Evolutionary conservation across 2,329 filamentous ascomycete species (phyloP), one percentile per base, ranked within the genome.

Genomic region (Paramyrothecium sp.): DNA sequence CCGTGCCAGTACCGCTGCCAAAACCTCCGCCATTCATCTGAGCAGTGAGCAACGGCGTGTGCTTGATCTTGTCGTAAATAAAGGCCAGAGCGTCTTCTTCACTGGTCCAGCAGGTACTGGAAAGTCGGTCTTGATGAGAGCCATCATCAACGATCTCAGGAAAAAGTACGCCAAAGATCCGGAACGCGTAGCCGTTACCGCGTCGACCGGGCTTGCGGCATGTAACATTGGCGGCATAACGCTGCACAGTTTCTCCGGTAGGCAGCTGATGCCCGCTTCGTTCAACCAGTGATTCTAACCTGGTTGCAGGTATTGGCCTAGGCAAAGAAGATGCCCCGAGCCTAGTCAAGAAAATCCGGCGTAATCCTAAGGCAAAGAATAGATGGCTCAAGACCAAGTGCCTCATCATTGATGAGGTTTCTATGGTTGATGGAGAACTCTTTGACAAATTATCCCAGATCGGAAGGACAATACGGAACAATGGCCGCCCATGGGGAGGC

Each of bases 201-300:
- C 95, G 8, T 99, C 95, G 1, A 99, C 95, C 0, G 95, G 95
- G 51, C 82, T 99, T 54, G 96, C 95, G 52, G 95, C 95, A 20
- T 98, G 94, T 76, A 98, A 99, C 65, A 93, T 99, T 61, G 94
- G 93, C 38, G 95, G 95, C 67, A 91, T 96, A 55, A 99, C 95
- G 0, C 80, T 99, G 17, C 95, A 99, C 75, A 97, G 93, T 72
- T 99, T 97, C 76, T 84, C 94, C 13, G 95, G 95, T 68, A 70
- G 56, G 55, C 56, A 33, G n/a, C 12, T 7, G 5, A 30, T 10
- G 26, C 10, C 4, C 26, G 26, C 26, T 30, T 30, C 26, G 10
- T 30, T 30, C 26, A 30, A 30, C 4, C 26, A 19, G 21, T 21
- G 23, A 30, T 26, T 56, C 30, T 54, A 59, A 50, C 61, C 51